Evolutionary conservation across 2,329 filamentous ascomycete genomes (phyloP).

Genomic region (Fusarium longipes): DNA sequence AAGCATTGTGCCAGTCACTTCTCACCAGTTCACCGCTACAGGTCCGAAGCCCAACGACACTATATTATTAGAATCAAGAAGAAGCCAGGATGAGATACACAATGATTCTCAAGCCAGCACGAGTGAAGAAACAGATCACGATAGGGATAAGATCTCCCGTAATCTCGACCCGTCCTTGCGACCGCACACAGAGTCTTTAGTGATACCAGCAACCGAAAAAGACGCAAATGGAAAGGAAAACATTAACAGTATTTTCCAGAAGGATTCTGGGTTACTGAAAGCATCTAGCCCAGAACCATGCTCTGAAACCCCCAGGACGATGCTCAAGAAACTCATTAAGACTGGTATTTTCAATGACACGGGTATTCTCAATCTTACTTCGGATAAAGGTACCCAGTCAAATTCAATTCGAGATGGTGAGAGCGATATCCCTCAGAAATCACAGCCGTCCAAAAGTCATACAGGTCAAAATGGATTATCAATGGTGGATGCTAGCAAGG

Average conservation of each 20-base stretch:
- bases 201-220: background rate
- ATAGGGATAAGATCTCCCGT: background rate
- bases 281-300: background rate
- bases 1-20: background rate
- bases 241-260: background rate
- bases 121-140: background rate
- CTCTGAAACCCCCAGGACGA: background rate
- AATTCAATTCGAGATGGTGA: background rate
- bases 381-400: background rate
- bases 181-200: background rate
- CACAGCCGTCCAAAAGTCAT: background rate
- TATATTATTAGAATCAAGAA: slow-evolving; percentile 52
- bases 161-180: background rate
- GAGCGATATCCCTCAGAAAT: background rate
- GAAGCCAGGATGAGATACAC: slow-evolving; percentile 24
- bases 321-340: slow-evolving; percentile 25
- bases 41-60: slow-evolving; percentile 66
- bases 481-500: slow-evolving; percentile 26
- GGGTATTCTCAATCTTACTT: background rate
- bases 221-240: background rate
- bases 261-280: background rate
- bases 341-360: slow-evolving; percentile 40
- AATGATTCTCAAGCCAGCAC: background rate
- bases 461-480: slow-evolving; percentile 38
- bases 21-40: slow-evolving; percentile 51